Evolutionary conservation across 495 filamentous ascomycete genomes (phyloP), one percentile per base, ranked within the genome.

Genomic region (Aspergillus asperescens): DNA sequence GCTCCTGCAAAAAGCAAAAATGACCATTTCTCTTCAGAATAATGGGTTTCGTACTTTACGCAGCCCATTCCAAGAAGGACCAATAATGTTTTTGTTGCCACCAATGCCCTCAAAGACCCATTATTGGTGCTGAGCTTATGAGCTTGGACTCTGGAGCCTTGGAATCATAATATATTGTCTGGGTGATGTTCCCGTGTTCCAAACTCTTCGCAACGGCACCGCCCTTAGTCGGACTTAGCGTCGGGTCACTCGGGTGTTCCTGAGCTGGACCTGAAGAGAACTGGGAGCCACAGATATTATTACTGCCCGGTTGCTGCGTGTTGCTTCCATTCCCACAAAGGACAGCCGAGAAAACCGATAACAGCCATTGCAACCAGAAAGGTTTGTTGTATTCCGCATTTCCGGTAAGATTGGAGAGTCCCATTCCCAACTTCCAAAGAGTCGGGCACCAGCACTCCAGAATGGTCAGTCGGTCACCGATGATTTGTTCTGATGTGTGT

Each of bases 371-470:
- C n/a, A n/a, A n/a, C n/a, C n/a, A n/a, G n/a, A n/a, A n/a, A n/a
- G n/a, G n/a, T n/a, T n/a, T n/a, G n/a, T n/a, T n/a, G n/a, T 16
- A 35, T 35, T 4, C 32, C n/a, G 32, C n/a, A n/a, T 35, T 31
- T 7, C 3, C 13, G 7, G 13, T 16, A 49, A 39, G 20, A 50
- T 7, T 35, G 46, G 51, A 54, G 27, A 39, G 27, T 57, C 35
- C 16, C 29, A 12, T 12, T 31, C 8, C 29, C 13, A 18, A 50
- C 20, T 6, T 13, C 32, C 42, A 43, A 44, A 52, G 35, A 40
- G 53, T 64, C 55, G 64, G 64, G 62, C 58, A 63, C 40, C 56
- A 59, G 45, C 57, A 41, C 58, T 56, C 55, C 54, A 13, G 28
- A 29, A 22, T 29, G 27, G 27, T 29, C 34, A 39, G 52, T 47